Evolutionary conservation across 306 rosid genomes (phyloP), one percentile per base, ranked within the genome.

Genomic region (Vigna angularis): DNA sequence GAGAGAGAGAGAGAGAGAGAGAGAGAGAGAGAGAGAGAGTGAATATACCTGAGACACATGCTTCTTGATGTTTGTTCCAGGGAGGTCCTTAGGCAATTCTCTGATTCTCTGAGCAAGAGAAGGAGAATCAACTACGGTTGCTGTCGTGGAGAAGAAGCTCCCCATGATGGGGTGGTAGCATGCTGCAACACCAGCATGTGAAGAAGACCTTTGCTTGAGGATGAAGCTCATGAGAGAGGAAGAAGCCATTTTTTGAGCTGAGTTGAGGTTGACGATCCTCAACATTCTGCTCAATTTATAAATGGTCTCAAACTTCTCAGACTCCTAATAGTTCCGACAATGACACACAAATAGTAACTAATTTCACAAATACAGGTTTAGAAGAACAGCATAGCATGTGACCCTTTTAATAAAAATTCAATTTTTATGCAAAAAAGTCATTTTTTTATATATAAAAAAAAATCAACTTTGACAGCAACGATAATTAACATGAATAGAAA

Each of bases 41-140:
- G 47, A 42, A 2, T 42, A n/a, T 85, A 93, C 98, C 83, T 91
- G 91, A 26, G 90, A 85, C 79, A 86, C 96, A 79, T 91, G 81
- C 22, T 75, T 85, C 87, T 85, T 88, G 86, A 93, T 89, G 51
- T 82, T 85, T 82, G 86, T 93, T 65, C 92, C 96, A 17, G 98
- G 98, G 38, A 91, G 91, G 78, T 86, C 87, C 70, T 90, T 93
- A 7, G 98, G 98, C 20, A 94, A 89, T 81, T 90, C 89, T 85
- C 97, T 88, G 83, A 94, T 78, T 66, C 90, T 89, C 69, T 85
- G 94, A 68, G 87, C 82, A 66, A 90, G 85, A 40, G 96, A 86
- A 26, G 91, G 58, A 61, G 91, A 85, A 55, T 84, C 89, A 28
- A 18, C 7, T 4, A 66, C 7, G 10, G 94, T 12, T 11, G 50